phyloP scores from a whole-genome alignment of 2,329 filamentous ascomycete species.

The Botrytis deweyae region DNA sequence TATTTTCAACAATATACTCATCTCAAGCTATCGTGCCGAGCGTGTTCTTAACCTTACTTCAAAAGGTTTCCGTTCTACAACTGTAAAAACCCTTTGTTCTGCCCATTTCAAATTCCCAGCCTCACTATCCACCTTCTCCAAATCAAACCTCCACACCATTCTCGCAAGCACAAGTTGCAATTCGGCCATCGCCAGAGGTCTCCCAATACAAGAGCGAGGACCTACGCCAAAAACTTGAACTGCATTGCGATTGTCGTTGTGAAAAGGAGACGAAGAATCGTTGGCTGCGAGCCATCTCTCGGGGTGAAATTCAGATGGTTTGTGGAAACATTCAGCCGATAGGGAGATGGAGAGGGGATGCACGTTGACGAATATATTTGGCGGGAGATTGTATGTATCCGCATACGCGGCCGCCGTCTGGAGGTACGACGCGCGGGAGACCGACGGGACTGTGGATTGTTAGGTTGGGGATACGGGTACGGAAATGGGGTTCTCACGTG shows the following conservation, averaged over 20 bases:
- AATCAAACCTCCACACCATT: neutral
- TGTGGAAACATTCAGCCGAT: neutral
- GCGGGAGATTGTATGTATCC: neutral
- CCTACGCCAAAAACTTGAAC: slow-evolving; percentile 2
- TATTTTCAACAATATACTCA: too few relatives aligned
- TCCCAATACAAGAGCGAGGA: neutral
- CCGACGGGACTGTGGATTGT: neutral
- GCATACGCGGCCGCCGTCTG: neutral
- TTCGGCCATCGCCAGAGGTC: neutral
- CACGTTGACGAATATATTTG: neutral
- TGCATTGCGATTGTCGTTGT: neutral
- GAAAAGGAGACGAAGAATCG: neutral
- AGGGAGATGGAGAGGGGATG: neutral
- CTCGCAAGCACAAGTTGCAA: neutral
- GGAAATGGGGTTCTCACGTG: neutral
- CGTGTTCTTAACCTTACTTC: neutral
- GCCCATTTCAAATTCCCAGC: neutral
- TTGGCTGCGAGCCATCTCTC: neutral
- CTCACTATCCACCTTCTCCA: neutral
- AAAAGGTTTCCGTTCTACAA: neutral
- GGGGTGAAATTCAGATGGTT: neutral
- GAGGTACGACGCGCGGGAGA: neutral
- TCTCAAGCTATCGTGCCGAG: neutral
- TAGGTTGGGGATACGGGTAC: accelerated
- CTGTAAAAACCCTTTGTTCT: neutral